A percentile compares a stretch with the other conserved stretches of the same genome.
Conservation (phyloP, 345 rosid genomes). For the Anastatica hierochuntica region DNA sequence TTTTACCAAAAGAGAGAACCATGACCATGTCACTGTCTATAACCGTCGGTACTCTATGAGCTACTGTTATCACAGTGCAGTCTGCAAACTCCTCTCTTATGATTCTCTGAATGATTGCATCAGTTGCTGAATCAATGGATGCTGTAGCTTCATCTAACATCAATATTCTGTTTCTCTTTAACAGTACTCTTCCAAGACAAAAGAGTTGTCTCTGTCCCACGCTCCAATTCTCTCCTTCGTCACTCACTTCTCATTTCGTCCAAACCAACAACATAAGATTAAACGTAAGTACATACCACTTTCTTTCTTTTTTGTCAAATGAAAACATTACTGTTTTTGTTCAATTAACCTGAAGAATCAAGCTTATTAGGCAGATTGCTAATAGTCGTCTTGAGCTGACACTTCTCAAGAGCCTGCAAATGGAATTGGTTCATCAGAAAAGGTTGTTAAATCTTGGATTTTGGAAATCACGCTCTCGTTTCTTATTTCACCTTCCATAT, state of each 20-base stretch:
- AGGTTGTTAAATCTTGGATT: background rate
- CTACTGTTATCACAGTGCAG: constrained; percentile 62
- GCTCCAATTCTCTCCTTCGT: constrained; percentile 87
- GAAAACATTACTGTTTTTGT: background rate
- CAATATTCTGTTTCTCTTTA: constrained; percentile 51
- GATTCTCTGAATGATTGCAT: constrained; percentile 55
- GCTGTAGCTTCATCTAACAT: constrained; percentile 71
- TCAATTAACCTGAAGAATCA: constrained; percentile 40
- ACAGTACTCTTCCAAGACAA: constrained; percentile 64
- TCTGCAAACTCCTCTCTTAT: constrained; percentile 54
- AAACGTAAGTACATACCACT: too few species aligned
- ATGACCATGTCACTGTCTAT: constrained; percentile 77
- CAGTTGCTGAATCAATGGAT: constrained; percentile 62
- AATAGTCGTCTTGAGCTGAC: constrained; percentile 61
- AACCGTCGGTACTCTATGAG: constrained; percentile 70
- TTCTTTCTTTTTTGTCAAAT: background rate
- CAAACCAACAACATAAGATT: background rate
- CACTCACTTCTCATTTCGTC: constrained; percentile 40
- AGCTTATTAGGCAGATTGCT: constrained; percentile 49
- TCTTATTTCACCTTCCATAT: constrained; percentile 62
- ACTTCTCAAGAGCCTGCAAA: constrained; percentile 55
- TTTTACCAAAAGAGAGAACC: constrained; percentile 65
- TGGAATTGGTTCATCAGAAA: background rate
- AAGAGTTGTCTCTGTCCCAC: constrained; percentile 67
- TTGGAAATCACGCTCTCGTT: background rate